Conservation (phyloP, 1,139 yeast species). For the Pichia sp. region DNA sequence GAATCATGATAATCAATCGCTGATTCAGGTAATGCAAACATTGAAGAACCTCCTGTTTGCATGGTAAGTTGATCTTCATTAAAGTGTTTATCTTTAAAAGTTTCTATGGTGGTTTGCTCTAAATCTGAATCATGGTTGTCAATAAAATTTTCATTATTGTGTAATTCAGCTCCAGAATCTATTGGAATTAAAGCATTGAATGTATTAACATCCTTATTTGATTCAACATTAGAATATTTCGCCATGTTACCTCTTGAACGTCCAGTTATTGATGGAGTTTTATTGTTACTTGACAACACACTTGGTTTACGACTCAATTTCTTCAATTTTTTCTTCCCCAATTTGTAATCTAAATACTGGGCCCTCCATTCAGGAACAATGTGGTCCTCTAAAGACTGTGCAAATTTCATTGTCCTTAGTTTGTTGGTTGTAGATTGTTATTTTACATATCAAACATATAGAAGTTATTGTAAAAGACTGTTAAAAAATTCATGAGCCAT, state of each 20-base stretch:
- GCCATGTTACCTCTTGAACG: background rate
- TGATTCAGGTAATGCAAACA: slow-evolving; percentile 9
- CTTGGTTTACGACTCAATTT: slow-evolving; percentile 32
- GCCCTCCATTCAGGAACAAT: slow-evolving; percentile 83
- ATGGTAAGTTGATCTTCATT: slow-evolving; percentile 7
- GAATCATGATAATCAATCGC: background rate
- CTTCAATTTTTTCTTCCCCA: slow-evolving; percentile 55
- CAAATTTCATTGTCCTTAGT: slow-evolving; percentile 46
- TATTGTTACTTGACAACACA: slow-evolving; percentile 5
- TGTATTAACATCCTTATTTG: no score
- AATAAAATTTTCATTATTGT: background rate
- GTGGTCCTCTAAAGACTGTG: slow-evolving; percentile 51
- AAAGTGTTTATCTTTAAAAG: slow-evolving; percentile 1
- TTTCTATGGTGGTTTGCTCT: background rate
- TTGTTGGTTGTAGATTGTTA: no score
- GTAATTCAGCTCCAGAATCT: no score
- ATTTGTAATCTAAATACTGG: slow-evolving; percentile 72
- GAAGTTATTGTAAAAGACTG: no score
- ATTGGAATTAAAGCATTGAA: no score
- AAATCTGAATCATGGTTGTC: background rate
- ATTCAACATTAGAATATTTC: background rate
- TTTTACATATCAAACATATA: no score
- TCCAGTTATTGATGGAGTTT: slow-evolving; percentile 3
- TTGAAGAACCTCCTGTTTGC: background rate
- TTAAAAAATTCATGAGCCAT: no score